These are phyloP conservation scores for Neurospora tetraspora DNA, from an alignment of 495 filamentous ascomycete genomes.

Conservation along the genomic window DNA sequence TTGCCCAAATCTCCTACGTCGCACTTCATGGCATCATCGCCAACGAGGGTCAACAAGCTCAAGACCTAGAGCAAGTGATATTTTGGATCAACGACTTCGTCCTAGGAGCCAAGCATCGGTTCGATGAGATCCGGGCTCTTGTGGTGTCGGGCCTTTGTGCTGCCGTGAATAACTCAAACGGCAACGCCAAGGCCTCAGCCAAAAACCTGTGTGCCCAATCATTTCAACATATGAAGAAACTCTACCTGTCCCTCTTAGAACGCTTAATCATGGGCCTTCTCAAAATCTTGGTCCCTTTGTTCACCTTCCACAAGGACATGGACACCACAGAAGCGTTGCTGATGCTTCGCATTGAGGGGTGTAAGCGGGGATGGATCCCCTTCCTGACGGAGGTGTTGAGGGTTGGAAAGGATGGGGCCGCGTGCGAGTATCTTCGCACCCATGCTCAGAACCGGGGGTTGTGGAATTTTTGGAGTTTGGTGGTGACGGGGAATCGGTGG, in stretches of 20 bases:
- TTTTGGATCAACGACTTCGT: neutral
- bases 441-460: neutral
- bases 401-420: neutral
- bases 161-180: neutral
- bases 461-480: neutral
- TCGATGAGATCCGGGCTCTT: neutral
- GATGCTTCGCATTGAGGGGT: neutral
- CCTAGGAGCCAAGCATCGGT: neutral
- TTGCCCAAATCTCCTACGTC: neutral
- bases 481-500: neutral
- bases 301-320: neutral
- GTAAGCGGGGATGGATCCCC: neutral
- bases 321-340: neutral
- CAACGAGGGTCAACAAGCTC: neutral
- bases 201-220: neutral
- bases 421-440: neutral
- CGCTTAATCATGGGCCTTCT: neutral
- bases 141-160: neutral
- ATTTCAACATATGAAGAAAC: too few relatives aligned
- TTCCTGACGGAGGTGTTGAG: neutral
- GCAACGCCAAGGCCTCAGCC: neutral
- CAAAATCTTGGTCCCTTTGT: neutral
- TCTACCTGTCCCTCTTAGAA: neutral
- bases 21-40: neutral
- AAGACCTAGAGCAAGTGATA: neutral